Evolutionary conservation across 805 yeast genomes (phyloP).

Genomic region (Saccharomycopsis schoenii): DNA sequence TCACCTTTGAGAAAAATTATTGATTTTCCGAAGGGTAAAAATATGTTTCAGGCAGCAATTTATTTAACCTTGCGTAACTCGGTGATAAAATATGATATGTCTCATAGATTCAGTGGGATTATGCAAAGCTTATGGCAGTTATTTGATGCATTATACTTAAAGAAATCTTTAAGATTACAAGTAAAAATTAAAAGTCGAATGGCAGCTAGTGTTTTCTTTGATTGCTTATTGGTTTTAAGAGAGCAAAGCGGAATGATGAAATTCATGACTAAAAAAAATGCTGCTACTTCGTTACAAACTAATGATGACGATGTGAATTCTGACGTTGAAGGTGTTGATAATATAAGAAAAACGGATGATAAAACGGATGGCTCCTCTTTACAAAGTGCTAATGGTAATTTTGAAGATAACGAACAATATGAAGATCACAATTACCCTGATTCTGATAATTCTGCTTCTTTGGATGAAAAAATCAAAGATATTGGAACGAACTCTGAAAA

Average conservation of each 20-base stretch:
- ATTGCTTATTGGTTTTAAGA: conserved; percentile 73
- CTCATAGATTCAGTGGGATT: conserved; percentile 86
- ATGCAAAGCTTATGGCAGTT: conserved; percentile 92
- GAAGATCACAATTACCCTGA: conserved; percentile 21
- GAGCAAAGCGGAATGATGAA: conserved; percentile 84
- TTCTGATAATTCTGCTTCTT: conserved; percentile 25
- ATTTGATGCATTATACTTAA: conserved; percentile 57
- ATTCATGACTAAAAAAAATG: conserved; percentile 28
- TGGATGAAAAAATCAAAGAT: conserved; percentile 25
- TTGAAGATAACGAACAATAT: conserved; percentile 1
- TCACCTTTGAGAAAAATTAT: conserved; percentile 59
- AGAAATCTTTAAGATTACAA: conserved; percentile 29
- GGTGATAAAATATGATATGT: conserved; percentile 82
- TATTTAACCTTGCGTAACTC: conserved; percentile 68
- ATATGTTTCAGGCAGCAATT: conserved; percentile 57
- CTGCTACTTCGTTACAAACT: conserved; percentile 13
- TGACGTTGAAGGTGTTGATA: conserved; percentile 18
- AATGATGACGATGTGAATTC: conserved; percentile 22
- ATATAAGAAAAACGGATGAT: conserved; percentile 6
- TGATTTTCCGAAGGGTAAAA: conserved; percentile 64
- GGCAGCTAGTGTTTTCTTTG: conserved; percentile 91
- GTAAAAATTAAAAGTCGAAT: conserved; percentile 70
- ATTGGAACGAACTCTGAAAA: conserved; percentile 19
- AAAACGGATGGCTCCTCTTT: neutral
- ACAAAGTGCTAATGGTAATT: neutral